Base-by-base conservation (phyloP, 1,284 basidiomycete genomes). In the Sporisorium sorghi region DNA sequence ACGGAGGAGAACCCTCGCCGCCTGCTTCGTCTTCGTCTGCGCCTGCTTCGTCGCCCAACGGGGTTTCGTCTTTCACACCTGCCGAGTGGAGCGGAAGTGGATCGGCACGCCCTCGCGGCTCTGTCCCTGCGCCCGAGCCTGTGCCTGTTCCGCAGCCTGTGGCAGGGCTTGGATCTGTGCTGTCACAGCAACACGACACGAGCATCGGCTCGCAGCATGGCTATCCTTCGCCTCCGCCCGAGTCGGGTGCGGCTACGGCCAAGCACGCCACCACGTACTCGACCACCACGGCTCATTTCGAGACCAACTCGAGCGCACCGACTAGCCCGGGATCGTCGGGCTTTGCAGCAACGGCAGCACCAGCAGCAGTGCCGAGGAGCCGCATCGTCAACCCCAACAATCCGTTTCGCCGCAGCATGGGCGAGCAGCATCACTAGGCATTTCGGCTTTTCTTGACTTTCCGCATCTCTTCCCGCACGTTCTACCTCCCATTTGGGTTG, bases 371-470 rank as follows among this genome's bases (percentile, higher is more conserved):
- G 23, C 58, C 61, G 11, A 50, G 66, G 8, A 70, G 58, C 15
- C 55, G 63, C 35, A 72, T 64, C 15, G 6, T 73, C 42, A 79
- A 78, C 37, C 76, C 77, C 5, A 79, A 76, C 50, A 78, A 79
- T 33, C 78, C 78, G 10, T 79, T 79, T 67, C 66, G 78, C 1
- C 58, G 55, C 6, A 70, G 67, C 54, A 59, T 66, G 62, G 72
- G 72, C 17, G 72, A 65, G 21, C 61, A 62, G 17, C 60, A 60
- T 21, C 61, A 54, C 19, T 69, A 35, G 17, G 7, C 6, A 6
- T 5, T 24, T 43, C 24, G 28, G 44, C 26, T 15, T 54, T 37
- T 35, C 24, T 33, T 19, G 23, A 19, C n/a, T 54, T 53, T n/a
- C n/a, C n/a, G 40, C 30, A 46, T 39, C 33, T 46, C 32, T 44